These are phyloP conservation scores for sorghum (Sorghum bicolor) DNA, from an alignment of 176 grass and related monocot species.

Conservation along the genomic window Sorghum_bicolor_NCBIv3 NC_012875.2:52378501-52379000, in stretches of 20 bases:
- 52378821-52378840: neutral
- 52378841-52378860: neutral
- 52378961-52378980: too few relatives aligned
- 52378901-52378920: neutral
- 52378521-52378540: neutral
- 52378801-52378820: neutral
- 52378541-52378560: constrained; percentile 24
- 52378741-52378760: constrained; percentile 37
- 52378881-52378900: neutral
- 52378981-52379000: too few relatives aligned
- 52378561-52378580: neutral
- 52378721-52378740: neutral
- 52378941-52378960: too few relatives aligned
- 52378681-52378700: constrained; percentile 10
- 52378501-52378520: neutral
- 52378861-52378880: neutral
- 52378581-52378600: neutral
- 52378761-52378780: constrained; percentile 7
- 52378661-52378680: neutral
- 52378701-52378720: constrained; percentile 12
- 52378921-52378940: too few relatives aligned
- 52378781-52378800: constrained; percentile 27
- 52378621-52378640: constrained; percentile 29
- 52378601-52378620: constrained; percentile 45
- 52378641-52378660: constrained; percentile 7